Evolutionary conservation across 495 filamentous ascomycete genomes (phyloP).

Genomic region (Neurospora hispaniola): DNA sequence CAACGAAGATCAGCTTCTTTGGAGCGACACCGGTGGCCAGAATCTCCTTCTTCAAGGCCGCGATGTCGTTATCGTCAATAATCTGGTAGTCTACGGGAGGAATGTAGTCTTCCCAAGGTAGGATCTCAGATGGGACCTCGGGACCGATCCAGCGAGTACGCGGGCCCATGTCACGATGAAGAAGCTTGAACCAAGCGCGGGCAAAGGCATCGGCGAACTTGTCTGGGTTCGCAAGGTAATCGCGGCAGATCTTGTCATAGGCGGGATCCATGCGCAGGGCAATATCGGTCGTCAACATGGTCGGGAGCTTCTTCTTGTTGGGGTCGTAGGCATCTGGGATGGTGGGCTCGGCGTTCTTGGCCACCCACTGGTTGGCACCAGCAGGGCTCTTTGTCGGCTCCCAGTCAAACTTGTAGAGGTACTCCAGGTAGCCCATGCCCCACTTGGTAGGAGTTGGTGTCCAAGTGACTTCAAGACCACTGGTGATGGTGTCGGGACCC

Average conservation of each 20-base stretch:
- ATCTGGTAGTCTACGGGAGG: constrained; percentile 44
- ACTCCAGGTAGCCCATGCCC: constrained; percentile 57
- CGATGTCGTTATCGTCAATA: constrained; percentile 47
- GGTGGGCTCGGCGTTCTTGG: constrained; percentile 51
- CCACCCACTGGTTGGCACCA: constrained; percentile 63
- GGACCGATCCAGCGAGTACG: constrained; percentile 56
- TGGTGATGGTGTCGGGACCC: constrained; percentile 58
- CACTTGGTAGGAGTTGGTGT: constrained; percentile 59
- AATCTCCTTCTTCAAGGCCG: constrained; percentile 53
- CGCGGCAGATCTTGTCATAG: constrained; percentile 63
- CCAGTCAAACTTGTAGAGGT: constrained; percentile 69
- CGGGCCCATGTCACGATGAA: constrained; percentile 65
- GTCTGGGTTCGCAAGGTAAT: constrained; percentile 53
- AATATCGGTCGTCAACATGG: constrained; percentile 61
- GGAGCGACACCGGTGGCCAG: constrained; percentile 44
- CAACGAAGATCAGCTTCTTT: constrained; percentile 44
- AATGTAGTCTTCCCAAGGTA: constrained; percentile 57
- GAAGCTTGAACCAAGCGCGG: constrained; percentile 68
- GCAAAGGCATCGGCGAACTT: constrained; percentile 55
- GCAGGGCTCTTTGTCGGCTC: constrained; percentile 61
- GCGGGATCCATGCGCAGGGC: constrained; percentile 56
- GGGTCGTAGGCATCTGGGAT: constrained; percentile 59
- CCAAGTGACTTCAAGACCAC: constrained; percentile 65
- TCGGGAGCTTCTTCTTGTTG: constrained; percentile 53
- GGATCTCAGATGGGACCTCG: constrained; percentile 51